Conservation (phyloP, 1,284 basidiomycete genomes). For the Termitomyces sp. region DNA sequence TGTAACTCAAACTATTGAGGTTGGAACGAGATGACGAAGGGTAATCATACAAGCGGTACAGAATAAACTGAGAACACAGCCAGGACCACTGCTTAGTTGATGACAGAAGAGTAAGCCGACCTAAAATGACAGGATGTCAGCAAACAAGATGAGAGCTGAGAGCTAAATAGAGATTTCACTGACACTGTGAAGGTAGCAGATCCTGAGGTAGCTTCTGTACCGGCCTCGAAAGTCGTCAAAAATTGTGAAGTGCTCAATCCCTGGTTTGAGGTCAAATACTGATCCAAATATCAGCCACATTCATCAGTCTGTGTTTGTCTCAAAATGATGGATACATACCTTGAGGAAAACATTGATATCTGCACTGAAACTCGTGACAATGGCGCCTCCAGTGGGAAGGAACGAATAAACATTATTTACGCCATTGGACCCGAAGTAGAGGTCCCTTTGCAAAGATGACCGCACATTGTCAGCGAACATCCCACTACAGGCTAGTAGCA, state of each 20-base stretch:
- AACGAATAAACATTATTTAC: constrained; percentile 61
- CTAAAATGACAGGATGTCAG: background rate
- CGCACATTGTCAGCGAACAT: background rate
- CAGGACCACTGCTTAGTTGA: background rate
- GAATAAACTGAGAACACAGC: background rate
- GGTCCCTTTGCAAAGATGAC: constrained; percentile 33
- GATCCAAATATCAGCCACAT: background rate
- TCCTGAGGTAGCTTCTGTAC: constrained; percentile 53
- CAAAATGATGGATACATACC: constrained; percentile 25
- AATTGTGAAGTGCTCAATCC: constrained; percentile 43
- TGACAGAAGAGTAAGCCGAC: constrained; percentile 1
- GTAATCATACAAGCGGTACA: background rate
- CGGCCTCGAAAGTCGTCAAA: constrained; percentile 50
- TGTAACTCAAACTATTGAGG: background rate
- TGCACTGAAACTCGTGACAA: constrained; percentile 45
- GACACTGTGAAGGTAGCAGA: constrained; percentile 51
- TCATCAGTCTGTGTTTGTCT: background rate
- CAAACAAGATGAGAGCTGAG: background rate
- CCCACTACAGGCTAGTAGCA: background rate
- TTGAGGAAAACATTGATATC: constrained; percentile 53
- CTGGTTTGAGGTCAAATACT: constrained; percentile 49
- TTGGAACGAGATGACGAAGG: background rate
- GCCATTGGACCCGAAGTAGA: constrained; percentile 56
- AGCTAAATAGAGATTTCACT: constrained; percentile 9
- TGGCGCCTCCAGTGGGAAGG: constrained; percentile 40